A percentile compares a stretch with the other conserved stretches of the same genome.
These are phyloP conservation scores for Ambrosia trifida DNA, from an alignment of 129 eudicot species.

Conservation along the genomic window DNA sequence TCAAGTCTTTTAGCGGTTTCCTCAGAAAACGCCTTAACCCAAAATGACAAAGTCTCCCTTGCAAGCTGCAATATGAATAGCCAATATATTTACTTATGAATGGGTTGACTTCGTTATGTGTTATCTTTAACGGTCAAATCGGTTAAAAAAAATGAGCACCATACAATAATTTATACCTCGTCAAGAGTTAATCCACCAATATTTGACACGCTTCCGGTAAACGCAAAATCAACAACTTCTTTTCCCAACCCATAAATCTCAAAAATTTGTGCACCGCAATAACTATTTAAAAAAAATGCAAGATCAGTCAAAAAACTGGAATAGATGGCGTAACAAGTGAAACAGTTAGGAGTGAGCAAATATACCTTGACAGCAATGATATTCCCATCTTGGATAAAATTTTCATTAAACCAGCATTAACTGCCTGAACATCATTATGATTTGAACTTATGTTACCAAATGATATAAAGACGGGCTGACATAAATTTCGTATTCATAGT, in stretches of 20 bases:
- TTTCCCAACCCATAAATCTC: slow-evolving; percentile 94
- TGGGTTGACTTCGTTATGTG: neutral
- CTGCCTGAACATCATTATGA: slow-evolving; percentile 55
- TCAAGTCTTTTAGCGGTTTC: slow-evolving; percentile 98
- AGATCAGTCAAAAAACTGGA: slow-evolving; percentile 1
- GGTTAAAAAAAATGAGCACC: neutral
- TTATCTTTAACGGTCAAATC: slow-evolving; percentile 10
- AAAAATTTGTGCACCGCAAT: slow-evolving; percentile 99
- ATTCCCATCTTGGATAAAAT: slow-evolving; percentile 99
- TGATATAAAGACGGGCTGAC: neutral
- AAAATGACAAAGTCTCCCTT: slow-evolving; percentile 89
- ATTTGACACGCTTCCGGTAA: slow-evolving; percentile 84
- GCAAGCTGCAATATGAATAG: slow-evolving; percentile 60
- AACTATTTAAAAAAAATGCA: slow-evolving; percentile 54
- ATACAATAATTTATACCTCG: slow-evolving; percentile 59
- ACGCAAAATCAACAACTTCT: slow-evolving; percentile 79
- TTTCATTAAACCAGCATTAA: slow-evolving; percentile 82
- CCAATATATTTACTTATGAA: neutral
- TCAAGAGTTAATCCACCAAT: slow-evolving; percentile 96
- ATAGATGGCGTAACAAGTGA: slow-evolving; percentile 18
- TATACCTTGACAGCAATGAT: slow-evolving; percentile 94
- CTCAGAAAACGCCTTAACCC: slow-evolving; percentile 99
- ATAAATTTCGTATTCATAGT: neutral
- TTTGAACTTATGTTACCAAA: slow-evolving; percentile 12
- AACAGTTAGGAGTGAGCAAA: slow-evolving; percentile 29